Evolutionary conservation across 345 rosid species (phyloP).

Genomic region (Euphorbia peplus): DNA sequence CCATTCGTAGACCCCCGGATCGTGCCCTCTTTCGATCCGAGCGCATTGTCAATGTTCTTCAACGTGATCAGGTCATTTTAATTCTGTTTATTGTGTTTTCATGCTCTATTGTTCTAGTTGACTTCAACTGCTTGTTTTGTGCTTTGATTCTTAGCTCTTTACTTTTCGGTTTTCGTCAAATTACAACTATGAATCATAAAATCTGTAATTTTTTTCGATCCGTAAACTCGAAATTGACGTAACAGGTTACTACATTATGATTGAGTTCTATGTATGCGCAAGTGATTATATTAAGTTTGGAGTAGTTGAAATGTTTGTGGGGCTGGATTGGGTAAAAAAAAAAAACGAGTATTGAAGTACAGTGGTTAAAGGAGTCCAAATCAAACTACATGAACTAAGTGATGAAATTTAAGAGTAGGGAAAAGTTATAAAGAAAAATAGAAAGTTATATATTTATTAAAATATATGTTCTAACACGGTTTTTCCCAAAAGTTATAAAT

Average conservation of each 20-base stretch:
- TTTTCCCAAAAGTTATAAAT: too few relatives aligned
- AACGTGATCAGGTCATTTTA: conserved; percentile 60
- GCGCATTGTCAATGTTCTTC: conserved; percentile 39
- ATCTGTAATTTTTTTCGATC: background rate
- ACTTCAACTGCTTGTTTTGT: background rate
- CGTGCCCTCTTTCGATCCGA: conserved; percentile 35
- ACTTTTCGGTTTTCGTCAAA: too few relatives aligned
- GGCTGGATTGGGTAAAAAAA: background rate
- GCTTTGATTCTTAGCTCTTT: too few relatives aligned
- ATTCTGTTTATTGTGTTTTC: background rate
- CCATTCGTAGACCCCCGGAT: conserved; percentile 38
- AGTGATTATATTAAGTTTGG: background rate
- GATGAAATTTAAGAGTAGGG: too few relatives aligned
- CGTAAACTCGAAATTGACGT: too few relatives aligned
- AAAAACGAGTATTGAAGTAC: too few relatives aligned
- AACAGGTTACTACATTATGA: too few relatives aligned
- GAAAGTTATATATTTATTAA: too few relatives aligned
- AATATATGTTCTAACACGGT: too few relatives aligned
- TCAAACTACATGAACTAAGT: background rate
- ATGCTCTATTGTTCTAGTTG: background rate
- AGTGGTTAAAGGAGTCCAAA: background rate
- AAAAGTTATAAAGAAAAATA: too few relatives aligned
- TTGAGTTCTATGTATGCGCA: background rate
- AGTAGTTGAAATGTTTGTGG: background rate
- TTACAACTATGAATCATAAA: too few relatives aligned